Base-by-base conservation (phyloP, 345 rosid genomes). In the Crucihimalaya himalaica region DNA sequence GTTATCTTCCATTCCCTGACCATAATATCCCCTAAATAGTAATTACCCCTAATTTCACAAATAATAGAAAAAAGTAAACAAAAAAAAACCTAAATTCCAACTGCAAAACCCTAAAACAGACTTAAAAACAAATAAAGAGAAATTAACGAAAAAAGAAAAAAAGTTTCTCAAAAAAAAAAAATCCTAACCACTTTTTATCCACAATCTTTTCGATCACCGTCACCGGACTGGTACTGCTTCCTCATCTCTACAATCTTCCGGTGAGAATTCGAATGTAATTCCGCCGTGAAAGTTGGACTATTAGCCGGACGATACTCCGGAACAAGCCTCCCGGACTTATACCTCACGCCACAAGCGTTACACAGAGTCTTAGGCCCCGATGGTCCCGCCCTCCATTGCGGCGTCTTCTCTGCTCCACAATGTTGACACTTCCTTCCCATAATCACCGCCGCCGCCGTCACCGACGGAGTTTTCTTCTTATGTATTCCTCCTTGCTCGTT, bases 371-470 rank as follows among this genome's bases (percentile, higher is more conserved):
- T 91, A 7, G 96, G 89, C 2, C 97, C 97, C 27, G 63, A 21
- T 0, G 92, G 97, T 20, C 97, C 96, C 0, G 93, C 93, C 73
- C 96, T 80, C 97, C 97, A 91, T 52, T 91, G 97, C 28, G 97
- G 97, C 18, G 97, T 91, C 81, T 86, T 87, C 73, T 91, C 96
- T 12, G 88, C 78, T 16, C 93, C 91, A 14, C 97, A 91, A 68
- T 89, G 97, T 75, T 81, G 91, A 74, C 97, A 89, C 74, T 86
- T 87, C 78, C 97, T 86, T 43, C 97, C 97, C 2, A 80, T 73
- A 1, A 65, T 72, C 70, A 75, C 29, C 19, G 52, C n/a, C 54
- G 71, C 62, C 32, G 58, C 28, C 71, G 15, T 52, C 9, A 34
- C 46, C 39, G 73, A 50, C 29, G 47, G 1, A 29, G 12, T 6